Evolutionary conservation across 139 green algal species (phyloP), one percentile per base, ranked within the genome.

Genomic region (Chlamydomonas incerta): DNA sequence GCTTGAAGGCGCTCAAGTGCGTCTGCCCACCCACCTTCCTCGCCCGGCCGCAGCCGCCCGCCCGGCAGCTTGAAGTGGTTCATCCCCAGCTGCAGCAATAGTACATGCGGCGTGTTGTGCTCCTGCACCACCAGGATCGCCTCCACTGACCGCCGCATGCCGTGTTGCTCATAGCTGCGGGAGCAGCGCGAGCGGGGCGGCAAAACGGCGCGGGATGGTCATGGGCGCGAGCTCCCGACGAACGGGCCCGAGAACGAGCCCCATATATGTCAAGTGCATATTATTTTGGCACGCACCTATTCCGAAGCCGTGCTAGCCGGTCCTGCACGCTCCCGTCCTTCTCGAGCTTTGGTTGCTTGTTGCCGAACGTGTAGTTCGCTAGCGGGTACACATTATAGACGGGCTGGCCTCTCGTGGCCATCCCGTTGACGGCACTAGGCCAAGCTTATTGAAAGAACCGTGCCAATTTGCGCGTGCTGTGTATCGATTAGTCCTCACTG

Each of bases 71-170:
- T 97, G 84, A 98, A 99, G 83, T 95, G 97, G 5, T 85, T 57
- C 72, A 87, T 34, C 67, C 91, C 62, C 17, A 97, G 88, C 80
- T 99, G 97, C 31, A 99, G 85, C 15, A 99, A 92, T 57, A 99
- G 86, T 3, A 99, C 90, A 82, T 99, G 97, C 14, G 97, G 96
- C 86, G 98, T 95, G 75, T 95, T 96, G 93, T 99, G 97, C 71
- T 98, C 87, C 58, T 97, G 94, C 65, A 98, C 97, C 29, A 99
- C 69, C 41, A 99, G 58, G 11, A 99, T 87, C 6, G 90, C 97
- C 58, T 99, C 97, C 41, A 98, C 97, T 13, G 92, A 95, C 8
- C 94, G 90, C 24, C 96, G 90, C 74, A 95, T 86, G 58, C 97
- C 97, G 52, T 99, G 92, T 31, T 85, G 76, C n/a, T 92, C 90